A percentile compares a stretch with the other conserved stretches of the same genome.
Evolutionary conservation across 805 yeast species (phyloP).

Genomic region (Candida easanensis): DNA sequence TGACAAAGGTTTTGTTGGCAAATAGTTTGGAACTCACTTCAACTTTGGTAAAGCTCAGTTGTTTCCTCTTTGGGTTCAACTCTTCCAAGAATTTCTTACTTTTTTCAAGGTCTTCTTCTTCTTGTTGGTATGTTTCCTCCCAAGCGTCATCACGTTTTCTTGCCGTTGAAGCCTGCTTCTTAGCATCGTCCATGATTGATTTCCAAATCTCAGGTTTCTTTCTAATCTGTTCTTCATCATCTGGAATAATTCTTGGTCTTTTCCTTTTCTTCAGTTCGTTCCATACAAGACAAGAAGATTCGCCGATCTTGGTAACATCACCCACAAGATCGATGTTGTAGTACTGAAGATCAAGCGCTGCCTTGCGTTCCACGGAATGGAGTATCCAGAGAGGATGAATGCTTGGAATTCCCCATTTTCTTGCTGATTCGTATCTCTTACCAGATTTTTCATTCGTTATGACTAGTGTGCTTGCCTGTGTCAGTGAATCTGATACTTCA

Average conservation of each 20-base stretch:
- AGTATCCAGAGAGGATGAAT: conserved; percentile 42
- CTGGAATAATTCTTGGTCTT: conserved; percentile 11
- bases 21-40: conserved; percentile 33
- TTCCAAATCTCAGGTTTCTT: conserved; percentile 40
- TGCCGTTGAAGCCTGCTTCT: conserved; percentile 1
- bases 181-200: conserved; percentile 31
- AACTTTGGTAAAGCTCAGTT: conserved; percentile 5
- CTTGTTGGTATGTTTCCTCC: conserved; percentile 20
- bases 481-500: conserved; percentile 46
- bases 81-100: not conserved
- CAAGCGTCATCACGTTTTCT: conserved; percentile 16
- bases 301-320: conserved; percentile 24
- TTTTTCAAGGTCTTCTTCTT: conserved; percentile 1
- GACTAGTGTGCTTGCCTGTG: conserved; percentile 40
- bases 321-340: conserved; percentile 28
- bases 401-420: conserved; percentile 37
- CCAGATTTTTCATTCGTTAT: conserved; percentile 53
- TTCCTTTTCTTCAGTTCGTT: conserved; percentile 22
- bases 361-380: conserved; percentile 37
- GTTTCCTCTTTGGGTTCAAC: conserved; percentile 3
- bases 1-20: conserved; percentile 38
- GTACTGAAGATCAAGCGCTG: conserved; percentile 31
- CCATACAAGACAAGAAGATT: conserved; percentile 31
- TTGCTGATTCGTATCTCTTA: conserved; percentile 46
- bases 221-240: conserved; percentile 17